A percentile compares a stretch with the other conserved stretches of the same genome.
Conservation (phyloP, 306 rosid species). For the Pyrus betulifolia region DNA sequence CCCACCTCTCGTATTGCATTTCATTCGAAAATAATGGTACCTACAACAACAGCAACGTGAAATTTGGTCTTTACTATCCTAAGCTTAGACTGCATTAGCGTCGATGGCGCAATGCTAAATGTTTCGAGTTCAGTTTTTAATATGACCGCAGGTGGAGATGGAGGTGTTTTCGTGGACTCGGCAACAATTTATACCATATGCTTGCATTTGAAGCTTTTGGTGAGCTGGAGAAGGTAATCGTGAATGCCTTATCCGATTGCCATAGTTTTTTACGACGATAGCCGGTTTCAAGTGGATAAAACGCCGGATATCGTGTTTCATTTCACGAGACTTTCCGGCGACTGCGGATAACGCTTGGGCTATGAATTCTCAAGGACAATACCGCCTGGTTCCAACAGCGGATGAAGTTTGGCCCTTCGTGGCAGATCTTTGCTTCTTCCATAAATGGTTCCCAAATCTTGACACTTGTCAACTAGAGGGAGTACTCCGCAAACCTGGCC, state of each 20-base stretch:
- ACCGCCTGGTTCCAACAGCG: neutral
- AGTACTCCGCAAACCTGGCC: no score
- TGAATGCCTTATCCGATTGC: neutral
- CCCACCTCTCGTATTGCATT: neutral
- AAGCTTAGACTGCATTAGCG: neutral
- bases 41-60: neutral
- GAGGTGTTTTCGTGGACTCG: neutral
- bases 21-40: neutral
- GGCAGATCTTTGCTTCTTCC: no score
- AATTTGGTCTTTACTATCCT: neutral
- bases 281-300: neutral
- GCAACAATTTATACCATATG: neutral
- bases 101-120: neutral
- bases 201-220: neutral
- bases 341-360: neutral
- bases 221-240: neutral
- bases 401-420: no score
- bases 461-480: neutral
- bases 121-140: neutral
- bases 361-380: neutral
- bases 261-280: neutral
- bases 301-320: neutral
- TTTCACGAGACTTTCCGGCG: neutral
- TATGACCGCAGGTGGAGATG: neutral
- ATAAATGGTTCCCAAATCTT: no score